Evolutionary conservation across 129 eudicot genomes (phyloP).

Genomic region (Ambrosia trifida): DNA sequence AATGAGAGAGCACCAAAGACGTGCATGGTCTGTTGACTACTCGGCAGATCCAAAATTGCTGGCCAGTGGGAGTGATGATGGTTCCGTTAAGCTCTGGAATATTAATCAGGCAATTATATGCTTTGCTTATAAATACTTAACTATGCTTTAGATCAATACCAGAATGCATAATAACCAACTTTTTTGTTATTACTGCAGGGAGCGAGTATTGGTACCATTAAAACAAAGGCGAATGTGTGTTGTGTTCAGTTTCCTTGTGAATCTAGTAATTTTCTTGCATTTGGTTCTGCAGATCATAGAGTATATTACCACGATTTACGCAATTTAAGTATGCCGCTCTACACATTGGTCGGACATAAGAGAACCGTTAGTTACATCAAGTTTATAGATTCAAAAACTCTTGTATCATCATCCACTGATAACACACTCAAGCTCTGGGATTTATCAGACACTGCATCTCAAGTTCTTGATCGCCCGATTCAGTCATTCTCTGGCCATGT

Average conservation of each 20-base stretch:
- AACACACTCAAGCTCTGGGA: constrained; percentile 87
- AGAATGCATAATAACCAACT: constrained; percentile 38
- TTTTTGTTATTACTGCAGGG: constrained; percentile 68
- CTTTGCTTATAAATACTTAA: constrained; percentile 12
- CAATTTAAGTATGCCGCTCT: constrained; percentile 64
- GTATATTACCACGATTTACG: constrained; percentile 88
- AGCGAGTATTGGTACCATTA: constrained; percentile 76
- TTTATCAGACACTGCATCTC: constrained; percentile 64
- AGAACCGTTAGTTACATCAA: constrained; percentile 90
- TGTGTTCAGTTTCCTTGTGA: constrained; percentile 81
- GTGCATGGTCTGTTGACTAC: constrained; percentile 93
- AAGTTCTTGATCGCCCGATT: constrained; percentile 64
- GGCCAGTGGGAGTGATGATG: constrained; percentile 97
- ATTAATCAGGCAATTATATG: constrained; percentile 89
- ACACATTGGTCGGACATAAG: constrained; percentile 82
- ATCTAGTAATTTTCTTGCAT: constrained; percentile 76
- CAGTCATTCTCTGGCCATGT: constrained; percentile 76
- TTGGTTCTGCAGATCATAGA: constrained; percentile 94
- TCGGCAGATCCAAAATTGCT: constrained; percentile 90
- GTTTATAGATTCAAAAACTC: constrained; percentile 79
- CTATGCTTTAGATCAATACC: constrained; percentile 21
- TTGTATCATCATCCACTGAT: constrained; percentile 80
- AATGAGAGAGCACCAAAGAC: constrained; percentile 88
- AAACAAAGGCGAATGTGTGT: constrained; percentile 89
- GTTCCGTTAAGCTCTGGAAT: constrained; percentile 96